Percentiles rank a stretch among this genome's conserved stretches.
phyloP scores from a whole-genome alignment of 1,284 basidiomycete species.

The Marasmius sp. region DNA sequence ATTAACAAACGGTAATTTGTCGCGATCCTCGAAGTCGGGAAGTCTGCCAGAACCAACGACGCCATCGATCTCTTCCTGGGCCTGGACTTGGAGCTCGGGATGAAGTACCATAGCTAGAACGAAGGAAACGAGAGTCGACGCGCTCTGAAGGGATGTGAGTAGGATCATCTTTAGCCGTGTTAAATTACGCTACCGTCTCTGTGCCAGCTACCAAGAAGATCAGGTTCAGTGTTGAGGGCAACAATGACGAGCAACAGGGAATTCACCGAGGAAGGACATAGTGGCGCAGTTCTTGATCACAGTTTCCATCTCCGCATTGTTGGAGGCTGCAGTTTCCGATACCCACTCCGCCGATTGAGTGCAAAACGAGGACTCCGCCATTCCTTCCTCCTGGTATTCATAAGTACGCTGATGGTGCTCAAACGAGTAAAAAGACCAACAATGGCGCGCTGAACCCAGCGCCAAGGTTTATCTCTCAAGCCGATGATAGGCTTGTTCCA shows the following conservation, averaged over 20 bases:
- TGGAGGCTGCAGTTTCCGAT: not conserved
- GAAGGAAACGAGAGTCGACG: constrained; percentile 22
- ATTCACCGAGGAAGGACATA: not conserved
- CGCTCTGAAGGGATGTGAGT: constrained; percentile 14
- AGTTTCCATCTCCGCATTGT: not conserved
- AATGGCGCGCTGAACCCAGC: not conserved
- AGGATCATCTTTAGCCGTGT: not conserved
- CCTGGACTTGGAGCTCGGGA: constrained; percentile 23
- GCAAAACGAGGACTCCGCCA: not conserved
- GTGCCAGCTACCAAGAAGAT: constrained; percentile 15
- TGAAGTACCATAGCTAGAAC: constrained; percentile 26
- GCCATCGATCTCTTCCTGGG: constrained; percentile 33
- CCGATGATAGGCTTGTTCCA: not conserved
- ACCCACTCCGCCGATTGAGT: not conserved
- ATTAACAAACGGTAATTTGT: constrained; percentile 30
- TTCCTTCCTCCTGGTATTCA: not conserved
- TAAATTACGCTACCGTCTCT: not conserved
- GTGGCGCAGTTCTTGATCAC: not conserved
- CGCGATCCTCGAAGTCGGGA: constrained; percentile 33
- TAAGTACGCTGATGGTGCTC: not conserved
- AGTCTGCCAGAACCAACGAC: constrained; percentile 31
- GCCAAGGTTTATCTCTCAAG: not conserved
- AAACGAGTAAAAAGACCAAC: not conserved
- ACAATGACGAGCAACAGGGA: not conserved
- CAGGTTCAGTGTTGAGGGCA: not conserved